Evolutionary conservation across 768 basidiomycete species (phyloP), one percentile per base, ranked within the genome.

Genomic region (Pulveroboletus ravenelii): DNA sequence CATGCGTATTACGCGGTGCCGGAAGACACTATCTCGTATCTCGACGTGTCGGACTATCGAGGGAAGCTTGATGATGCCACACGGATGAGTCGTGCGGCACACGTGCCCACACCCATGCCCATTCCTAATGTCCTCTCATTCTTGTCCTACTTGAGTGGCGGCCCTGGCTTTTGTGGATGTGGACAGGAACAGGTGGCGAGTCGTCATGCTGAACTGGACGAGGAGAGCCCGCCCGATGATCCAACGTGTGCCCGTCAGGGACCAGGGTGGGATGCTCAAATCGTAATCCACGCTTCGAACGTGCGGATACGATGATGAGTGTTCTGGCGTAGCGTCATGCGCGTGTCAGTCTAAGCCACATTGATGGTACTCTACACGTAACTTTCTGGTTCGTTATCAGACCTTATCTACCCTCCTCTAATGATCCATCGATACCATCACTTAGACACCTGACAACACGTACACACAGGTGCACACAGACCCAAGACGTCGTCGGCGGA

Each of bases 321-420:
- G 4, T 18, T n/a, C 45, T 5, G 18, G 43, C 23, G 31, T 13
- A 20, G 42, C 41, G 25, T n/a, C 13, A 8, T 17, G 20, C 15
- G 43, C 43, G 14, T 48, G 55, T 34, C 34, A 38, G 34, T 12
- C 48, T 45, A 42, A 47, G 42, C 44, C 14, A 10, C n/a, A 46
- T 42, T 14, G 15, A 41, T 20, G 15, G 14, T 20, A 8, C 10
- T 15, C 14, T 23, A n/a, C 48, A 43, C 49, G 41, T 47, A 38
- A 44, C 50, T 50, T 58, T 56, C 47, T 51, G 59, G 49, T 25
- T 18, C 31, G 43, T 47, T 57, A 62, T 61, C 59, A 38, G 34
- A 59, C 57, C 6, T 58, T 47, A 58, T 58, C 57, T 39, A 8
- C 12, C 29, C 41, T 20, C 40, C 1, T 48, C 32, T n/a, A 20